These are phyloP conservation scores for Trichoderma sp. DNA, from an alignment of 2,329 filamentous ascomycete genomes.

Conservation along the genomic window DNA sequence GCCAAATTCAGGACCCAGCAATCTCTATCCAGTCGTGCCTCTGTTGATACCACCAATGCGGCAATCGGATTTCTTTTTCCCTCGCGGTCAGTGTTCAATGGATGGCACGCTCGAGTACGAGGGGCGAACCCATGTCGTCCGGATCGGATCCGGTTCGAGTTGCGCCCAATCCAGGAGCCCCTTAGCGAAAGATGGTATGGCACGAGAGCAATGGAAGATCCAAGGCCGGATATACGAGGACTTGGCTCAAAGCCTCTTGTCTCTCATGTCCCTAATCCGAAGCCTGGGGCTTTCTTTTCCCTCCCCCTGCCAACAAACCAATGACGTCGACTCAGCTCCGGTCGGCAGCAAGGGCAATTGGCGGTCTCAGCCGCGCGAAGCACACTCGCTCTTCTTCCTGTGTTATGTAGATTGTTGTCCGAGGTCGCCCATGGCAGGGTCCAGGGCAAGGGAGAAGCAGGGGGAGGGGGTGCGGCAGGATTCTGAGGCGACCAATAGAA, in stretches of 20 bases:
- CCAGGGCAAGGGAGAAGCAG: constrained; percentile 2
- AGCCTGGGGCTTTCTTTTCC: neutral
- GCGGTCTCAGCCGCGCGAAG: constrained; percentile 13
- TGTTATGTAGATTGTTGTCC: constrained; percentile 15
- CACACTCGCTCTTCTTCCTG: neutral
- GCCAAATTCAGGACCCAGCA: no score
- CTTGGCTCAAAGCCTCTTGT: constrained; percentile 6
- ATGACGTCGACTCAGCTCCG: neutral
- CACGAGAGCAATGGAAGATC: no score
- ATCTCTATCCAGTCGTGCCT: no score
- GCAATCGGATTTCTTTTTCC: no score
- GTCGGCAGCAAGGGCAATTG: neutral
- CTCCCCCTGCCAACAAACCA: neutral
- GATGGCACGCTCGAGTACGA: no score
- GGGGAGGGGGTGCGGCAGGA: neutral
- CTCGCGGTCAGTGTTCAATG: no score
- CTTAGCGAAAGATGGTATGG: no score
- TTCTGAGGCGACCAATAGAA: constrained; percentile 4
- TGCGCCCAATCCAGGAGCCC: no score
- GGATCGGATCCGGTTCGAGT: neutral
- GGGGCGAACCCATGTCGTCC: neutral
- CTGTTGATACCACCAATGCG: no score
- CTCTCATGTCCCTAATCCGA: neutral
- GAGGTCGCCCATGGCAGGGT: neutral
- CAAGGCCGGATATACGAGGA: no score